Percentiles rank a stretch among this genome's conserved stretches.
Evolutionary conservation across 2,329 filamentous ascomycete species (phyloP).

Genomic region (Neurospora sp.): DNA sequence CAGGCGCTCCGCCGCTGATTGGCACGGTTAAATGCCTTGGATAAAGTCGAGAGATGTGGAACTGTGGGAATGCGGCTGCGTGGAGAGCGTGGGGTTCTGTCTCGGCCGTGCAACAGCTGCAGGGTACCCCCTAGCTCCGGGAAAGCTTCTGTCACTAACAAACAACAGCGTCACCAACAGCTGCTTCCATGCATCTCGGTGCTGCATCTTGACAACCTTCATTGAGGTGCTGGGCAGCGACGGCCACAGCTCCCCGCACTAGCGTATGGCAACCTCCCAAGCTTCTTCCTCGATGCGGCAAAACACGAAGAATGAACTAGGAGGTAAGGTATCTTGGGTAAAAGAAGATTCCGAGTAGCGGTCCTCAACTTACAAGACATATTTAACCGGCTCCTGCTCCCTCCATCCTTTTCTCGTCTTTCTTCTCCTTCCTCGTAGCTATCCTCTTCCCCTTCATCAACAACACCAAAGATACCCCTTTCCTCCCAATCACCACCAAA

Average conservation of each 20-base stretch:
- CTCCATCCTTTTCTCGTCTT: conserved; percentile 1
- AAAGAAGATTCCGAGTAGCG: neutral
- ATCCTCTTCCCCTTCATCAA: neutral
- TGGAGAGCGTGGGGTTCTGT: conserved; percentile 8
- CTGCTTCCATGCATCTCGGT: neutral
- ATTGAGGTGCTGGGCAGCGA: neutral
- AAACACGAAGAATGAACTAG: neutral
- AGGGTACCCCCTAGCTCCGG: neutral
- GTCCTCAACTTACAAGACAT: neutral
- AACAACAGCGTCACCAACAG: neutral
- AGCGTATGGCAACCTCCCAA: neutral
- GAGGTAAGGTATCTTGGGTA: neutral
- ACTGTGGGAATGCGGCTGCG: neutral
- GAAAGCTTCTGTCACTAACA: neutral
- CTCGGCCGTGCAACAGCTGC: neutral
- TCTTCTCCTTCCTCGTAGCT: conserved; percentile 3
- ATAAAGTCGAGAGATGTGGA: conserved; percentile 13
- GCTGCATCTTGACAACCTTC: neutral
- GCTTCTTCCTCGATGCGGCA: neutral
- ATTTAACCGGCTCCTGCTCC: conserved; percentile 10
- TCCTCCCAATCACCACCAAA: neutral
- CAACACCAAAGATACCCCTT: conserved; percentile 4
- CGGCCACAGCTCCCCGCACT: neutral
- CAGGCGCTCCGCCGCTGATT: conserved; percentile 17
- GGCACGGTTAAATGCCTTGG: conserved; percentile 24